Evolutionary conservation across 495 filamentous ascomycete species (phyloP).

Genomic region (Trichoderma reesei): DNA sequence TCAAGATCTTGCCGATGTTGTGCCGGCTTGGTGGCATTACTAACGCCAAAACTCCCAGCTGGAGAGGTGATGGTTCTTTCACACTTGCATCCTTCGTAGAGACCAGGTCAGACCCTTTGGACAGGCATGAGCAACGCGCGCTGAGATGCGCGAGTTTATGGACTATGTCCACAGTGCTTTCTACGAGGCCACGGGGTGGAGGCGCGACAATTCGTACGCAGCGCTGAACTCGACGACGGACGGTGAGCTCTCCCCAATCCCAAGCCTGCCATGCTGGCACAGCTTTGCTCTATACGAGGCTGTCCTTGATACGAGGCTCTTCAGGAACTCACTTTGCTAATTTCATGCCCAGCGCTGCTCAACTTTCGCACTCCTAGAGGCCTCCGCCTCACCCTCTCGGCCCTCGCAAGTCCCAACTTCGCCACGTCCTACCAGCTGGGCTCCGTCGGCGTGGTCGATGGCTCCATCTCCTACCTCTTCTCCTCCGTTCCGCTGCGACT

Average conservation of each 20-base stretch:
- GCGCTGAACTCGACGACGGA: conserved; percentile 77
- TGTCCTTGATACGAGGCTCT: no score
- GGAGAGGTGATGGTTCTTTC: neutral
- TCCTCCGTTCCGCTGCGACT: conserved; percentile 61
- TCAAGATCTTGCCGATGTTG: neutral
- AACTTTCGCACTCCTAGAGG: conserved; percentile 75
- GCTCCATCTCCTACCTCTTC: conserved; percentile 85
- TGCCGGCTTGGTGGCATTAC: no score
- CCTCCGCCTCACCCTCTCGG: conserved; percentile 75
- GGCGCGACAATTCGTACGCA: conserved; percentile 86
- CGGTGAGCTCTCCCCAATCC: conserved; percentile 36
- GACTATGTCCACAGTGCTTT: conserved; percentile 93
- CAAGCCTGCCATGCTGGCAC: neutral
- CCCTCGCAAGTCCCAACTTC: conserved; percentile 81
- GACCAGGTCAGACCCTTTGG: neutral
- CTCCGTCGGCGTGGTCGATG: conserved; percentile 76
- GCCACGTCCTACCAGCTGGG: conserved; percentile 84
- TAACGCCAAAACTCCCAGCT: neutral
- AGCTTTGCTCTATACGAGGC: no score
- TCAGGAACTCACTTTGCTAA: no score
- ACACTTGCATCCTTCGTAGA: neutral
- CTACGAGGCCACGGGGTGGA: conserved; percentile 78
- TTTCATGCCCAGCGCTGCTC: conserved; percentile 52
- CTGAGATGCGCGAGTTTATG: conserved; percentile 90
- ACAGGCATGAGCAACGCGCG: conserved; percentile 7